Evolutionary conservation across 805 yeast genomes (phyloP).

Genomic region (Alloascoidea africana): DNA sequence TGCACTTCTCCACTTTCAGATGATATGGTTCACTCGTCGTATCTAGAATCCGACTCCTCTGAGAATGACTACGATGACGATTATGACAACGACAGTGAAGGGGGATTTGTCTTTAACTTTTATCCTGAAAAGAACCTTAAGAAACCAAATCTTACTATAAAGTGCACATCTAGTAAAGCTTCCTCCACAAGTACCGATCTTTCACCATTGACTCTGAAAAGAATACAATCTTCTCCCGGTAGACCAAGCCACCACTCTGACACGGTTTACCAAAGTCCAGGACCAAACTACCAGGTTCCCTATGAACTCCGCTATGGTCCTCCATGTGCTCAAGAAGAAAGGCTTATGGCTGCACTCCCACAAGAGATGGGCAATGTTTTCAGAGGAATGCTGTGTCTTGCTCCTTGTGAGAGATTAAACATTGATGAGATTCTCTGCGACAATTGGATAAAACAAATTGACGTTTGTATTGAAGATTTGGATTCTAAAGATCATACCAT

Average conservation of each 20-base stretch:
- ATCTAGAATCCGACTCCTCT: neutral
- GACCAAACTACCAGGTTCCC: neutral
- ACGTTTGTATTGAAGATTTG: slow-evolving; percentile 1
- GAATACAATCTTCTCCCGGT: too few species aligned
- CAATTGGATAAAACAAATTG: neutral
- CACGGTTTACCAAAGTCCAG: too few species aligned
- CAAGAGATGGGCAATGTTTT: neutral
- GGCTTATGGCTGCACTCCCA: neutral
- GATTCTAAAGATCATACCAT: slow-evolving; percentile 5
- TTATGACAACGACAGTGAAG: neutral
- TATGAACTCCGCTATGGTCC: neutral
- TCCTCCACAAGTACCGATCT: neutral
- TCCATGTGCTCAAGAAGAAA: neutral
- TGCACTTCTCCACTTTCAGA: neutral
- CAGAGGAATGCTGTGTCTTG: slow-evolving; percentile 1
- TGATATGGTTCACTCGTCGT: too few species aligned
- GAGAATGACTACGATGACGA: neutral
- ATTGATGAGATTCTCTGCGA: neutral
- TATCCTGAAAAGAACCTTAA: too few species aligned
- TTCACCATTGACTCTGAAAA: too few species aligned
- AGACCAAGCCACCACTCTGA: too few species aligned
- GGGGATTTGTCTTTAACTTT: too few species aligned
- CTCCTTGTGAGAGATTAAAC: slow-evolving; percentile 2
- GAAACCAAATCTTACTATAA: neutral
- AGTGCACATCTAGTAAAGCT: neutral